Base-by-base conservation (phyloP, 306 rosid species). In the Herpetospermum pedunculosum region DNA sequence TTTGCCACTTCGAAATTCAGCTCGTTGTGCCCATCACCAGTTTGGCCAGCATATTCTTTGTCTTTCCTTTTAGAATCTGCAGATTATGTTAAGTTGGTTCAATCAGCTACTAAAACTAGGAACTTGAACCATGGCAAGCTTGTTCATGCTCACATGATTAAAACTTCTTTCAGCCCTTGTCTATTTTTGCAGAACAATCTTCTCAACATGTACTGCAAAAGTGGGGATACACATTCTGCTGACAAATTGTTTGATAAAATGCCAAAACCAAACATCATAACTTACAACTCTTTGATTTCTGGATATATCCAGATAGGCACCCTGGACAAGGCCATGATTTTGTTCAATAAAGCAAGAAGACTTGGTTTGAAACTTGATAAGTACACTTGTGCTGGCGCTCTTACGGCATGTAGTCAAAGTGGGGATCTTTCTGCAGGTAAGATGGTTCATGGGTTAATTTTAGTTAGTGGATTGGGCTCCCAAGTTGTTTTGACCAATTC, bases 381-480 rank as follows among this genome's bases (percentile, higher is more conserved):
- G 79, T 80, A 80, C 59, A 84, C 90, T 68, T 87, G 78, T 72
- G 79, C 82, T 0, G 78, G 84, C 6, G 79, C 79, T 59, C 67
- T 88, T 34, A 55, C 78, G 52, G 77, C 75, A 11, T 85, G 84
- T 19, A 57, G 80, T 53, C 80, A 71, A 48, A 76, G 55, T 6
- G 63, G 78, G 34, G 77, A 84, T 70, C 41, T 80, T 30, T 44
- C 30, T 46, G 60, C 74, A 6, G 92, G 90, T 3, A 74, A 78
- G 84, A 47, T 48, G 52, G 59, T 83, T 77, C 90, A 88, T 64
- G 84, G 87, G n/a, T 78, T 77, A 47, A 77, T 81, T 19, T 49
- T 76, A 64, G 75, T 81, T 2, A 58, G 77, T 26, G 88, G 90
- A 60, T 80, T 65, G 55, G 37, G 44, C 40, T 76, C 49, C 29